A percentile compares a stretch with the other conserved stretches of the same genome.
These are phyloP conservation scores for Aegilops longissima DNA, from an alignment of 176 grass and related monocot species.

Conservation along the genomic window DNA sequence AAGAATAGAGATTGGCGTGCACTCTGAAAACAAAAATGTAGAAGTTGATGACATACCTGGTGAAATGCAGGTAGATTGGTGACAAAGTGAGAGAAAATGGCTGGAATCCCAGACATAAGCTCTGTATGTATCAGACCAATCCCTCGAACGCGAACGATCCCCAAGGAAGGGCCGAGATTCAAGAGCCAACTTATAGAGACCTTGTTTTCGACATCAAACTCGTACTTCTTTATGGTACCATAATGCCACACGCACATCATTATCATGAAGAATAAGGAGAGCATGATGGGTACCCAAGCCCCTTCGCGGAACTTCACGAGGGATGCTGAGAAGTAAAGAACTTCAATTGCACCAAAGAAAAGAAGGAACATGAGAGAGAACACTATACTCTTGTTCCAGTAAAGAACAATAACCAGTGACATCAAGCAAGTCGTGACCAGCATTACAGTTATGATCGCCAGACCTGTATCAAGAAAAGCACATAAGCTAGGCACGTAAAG, in stretches of 20 bases:
- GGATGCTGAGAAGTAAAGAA: slow-evolving; percentile 74
- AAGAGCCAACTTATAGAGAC: slow-evolving; percentile 87
- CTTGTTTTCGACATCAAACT: slow-evolving; percentile 92
- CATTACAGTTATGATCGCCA: slow-evolving; percentile 94
- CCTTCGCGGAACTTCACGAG: slow-evolving; percentile 84
- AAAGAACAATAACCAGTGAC: slow-evolving; percentile 81
- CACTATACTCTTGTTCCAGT: slow-evolving; percentile 81
- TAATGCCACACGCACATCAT: slow-evolving; percentile 95
- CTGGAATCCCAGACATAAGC: slow-evolving; percentile 80
- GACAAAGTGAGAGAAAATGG: slow-evolving; percentile 93
- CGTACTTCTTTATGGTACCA: slow-evolving; percentile 72
- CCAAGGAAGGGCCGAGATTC: slow-evolving; percentile 75
- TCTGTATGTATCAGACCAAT: slow-evolving; percentile 92
- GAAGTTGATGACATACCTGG: slow-evolving; percentile 51
- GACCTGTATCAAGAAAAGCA: slow-evolving; percentile 44
- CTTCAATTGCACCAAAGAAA: slow-evolving; percentile 81
- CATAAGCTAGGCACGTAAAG: neutral
- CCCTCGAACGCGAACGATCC: slow-evolving; percentile 80
- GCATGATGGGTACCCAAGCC: slow-evolving; percentile 85
- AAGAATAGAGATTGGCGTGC: neutral
- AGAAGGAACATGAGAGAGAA: slow-evolving; percentile 59
- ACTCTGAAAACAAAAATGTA: neutral
- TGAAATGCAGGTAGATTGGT: slow-evolving; percentile 97
- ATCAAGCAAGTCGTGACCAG: slow-evolving; percentile 93
- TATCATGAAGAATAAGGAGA: slow-evolving; percentile 75